A percentile compares a stretch with the other conserved stretches of the same genome.
These are phyloP conservation scores for Hypoxylon rubiginosum DNA, from an alignment of 2,329 filamentous ascomycete species.

Conservation along the genomic window DNA sequence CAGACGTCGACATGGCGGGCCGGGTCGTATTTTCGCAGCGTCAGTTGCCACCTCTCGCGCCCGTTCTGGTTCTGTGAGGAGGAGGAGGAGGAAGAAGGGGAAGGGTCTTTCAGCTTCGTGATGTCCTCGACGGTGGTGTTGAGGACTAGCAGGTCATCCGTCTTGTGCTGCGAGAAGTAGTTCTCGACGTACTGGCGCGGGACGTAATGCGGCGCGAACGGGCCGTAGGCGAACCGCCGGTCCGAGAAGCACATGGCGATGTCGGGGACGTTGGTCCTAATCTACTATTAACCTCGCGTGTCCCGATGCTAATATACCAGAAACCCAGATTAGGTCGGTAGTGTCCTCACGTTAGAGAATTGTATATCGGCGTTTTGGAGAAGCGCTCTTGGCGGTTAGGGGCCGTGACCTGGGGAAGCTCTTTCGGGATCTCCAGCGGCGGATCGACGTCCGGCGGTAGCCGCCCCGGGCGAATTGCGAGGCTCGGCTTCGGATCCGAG, in stretches of 20 bases:
- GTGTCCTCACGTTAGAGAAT: constrained; percentile 61
- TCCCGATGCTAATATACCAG: background rate
- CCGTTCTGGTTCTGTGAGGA: too few relatives aligned
- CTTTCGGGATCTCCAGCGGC: constrained; percentile 58
- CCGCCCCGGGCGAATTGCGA: constrained; percentile 57
- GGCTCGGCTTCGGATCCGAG: constrained; percentile 53
- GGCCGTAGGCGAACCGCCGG: constrained; percentile 65
- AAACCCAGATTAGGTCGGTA: too few relatives aligned
- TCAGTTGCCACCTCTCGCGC: constrained; percentile 60
- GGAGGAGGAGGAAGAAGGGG: too few relatives aligned
- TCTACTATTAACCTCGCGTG: constrained; percentile 8
- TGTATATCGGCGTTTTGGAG: constrained; percentile 64
- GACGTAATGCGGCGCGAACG: constrained; percentile 68
- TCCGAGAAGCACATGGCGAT: constrained; percentile 71
- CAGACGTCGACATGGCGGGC: constrained; percentile 61
- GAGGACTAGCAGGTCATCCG: constrained; percentile 61
- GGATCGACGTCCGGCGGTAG: constrained; percentile 62
- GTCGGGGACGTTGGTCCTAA: constrained; percentile 68
- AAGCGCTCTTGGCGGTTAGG: constrained; percentile 62
- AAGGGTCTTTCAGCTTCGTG: constrained; percentile 51
- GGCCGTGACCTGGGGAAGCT: constrained; percentile 56
- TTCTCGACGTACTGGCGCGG: constrained; percentile 68
- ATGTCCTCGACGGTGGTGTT: constrained; percentile 67
- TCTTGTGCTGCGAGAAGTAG: constrained; percentile 65
- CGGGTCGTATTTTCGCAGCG: constrained; percentile 61